Conservation (phyloP, 2,329 filamentous ascomycete species). For the Venturiaceae sp. region DNA sequence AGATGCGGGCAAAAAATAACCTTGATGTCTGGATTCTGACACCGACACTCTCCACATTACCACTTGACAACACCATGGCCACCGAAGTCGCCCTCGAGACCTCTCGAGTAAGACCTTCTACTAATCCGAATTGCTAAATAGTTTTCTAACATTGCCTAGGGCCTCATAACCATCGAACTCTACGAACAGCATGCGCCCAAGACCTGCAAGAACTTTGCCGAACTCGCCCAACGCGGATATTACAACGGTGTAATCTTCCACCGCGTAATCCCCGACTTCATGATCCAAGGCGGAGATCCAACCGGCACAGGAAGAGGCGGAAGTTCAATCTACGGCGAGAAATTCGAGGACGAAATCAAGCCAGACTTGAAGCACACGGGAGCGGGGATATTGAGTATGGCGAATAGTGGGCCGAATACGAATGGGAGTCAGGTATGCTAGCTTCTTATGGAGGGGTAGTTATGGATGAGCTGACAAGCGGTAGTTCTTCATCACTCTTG, state of each 20-base stretch:
- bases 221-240: conserved; percentile 73
- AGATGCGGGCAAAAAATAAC: no score
- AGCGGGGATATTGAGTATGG: conserved; percentile 91
- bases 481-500: conserved; percentile 94
- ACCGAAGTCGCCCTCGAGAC: conserved; percentile 77
- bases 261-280: conserved; percentile 91
- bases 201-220: conserved; percentile 80
- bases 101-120: conserved; percentile 54
- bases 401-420: conserved; percentile 84
- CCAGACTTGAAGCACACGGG: conserved; percentile 78
- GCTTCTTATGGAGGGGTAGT: background rate
- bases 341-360: conserved; percentile 87
- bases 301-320: conserved; percentile 90
- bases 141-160: conserved; percentile 43
- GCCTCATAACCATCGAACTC: conserved; percentile 76
- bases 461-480: conserved; percentile 57
- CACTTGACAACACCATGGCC: conserved; percentile 45
- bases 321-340: conserved; percentile 80
- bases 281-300: conserved; percentile 91
- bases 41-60: background rate
- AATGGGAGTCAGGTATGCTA: conserved; percentile 67
- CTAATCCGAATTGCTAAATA: background rate
- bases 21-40: no score
- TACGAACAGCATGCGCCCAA: conserved; percentile 83
- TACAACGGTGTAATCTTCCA: conserved; percentile 84